Conservation (phyloP, 2,329 filamentous ascomycete genomes). For the Monilinia fructicola region DNA sequence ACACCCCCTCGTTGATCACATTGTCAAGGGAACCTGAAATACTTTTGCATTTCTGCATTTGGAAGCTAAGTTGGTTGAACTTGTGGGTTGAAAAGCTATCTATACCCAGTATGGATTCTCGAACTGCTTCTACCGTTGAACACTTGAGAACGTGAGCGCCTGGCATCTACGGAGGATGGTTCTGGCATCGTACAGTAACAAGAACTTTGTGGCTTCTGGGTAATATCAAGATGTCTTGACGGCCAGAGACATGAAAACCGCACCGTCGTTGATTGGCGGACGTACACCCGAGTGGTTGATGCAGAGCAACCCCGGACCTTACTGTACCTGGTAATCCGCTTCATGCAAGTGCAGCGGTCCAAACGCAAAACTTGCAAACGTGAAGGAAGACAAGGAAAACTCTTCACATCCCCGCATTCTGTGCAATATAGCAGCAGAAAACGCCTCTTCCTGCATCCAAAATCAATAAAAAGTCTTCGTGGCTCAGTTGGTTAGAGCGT, state of each 20-base stretch:
- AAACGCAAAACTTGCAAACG: not conserved
- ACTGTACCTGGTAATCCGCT: not conserved
- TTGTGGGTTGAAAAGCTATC: not conserved
- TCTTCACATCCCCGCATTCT: not conserved
- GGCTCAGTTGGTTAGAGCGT: conserved; percentile 48
- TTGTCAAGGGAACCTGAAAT: not conserved
- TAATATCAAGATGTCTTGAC: not conserved
- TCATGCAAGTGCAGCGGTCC: conserved; percentile 1
- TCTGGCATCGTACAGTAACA: not conserved
- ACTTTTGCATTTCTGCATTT: conserved; percentile 1
- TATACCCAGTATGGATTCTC: not conserved
- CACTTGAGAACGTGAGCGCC: not conserved
- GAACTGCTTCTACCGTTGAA: not conserved
- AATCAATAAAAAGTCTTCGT: conserved; percentile 39
- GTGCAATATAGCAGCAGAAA: fast-evolving
- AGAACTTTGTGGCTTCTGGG: not conserved
- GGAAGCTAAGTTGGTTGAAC: not conserved
- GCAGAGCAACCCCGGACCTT: not conserved
- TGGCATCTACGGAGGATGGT: not conserved
- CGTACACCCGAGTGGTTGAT: not conserved
- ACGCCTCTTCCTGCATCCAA: fast-evolving
- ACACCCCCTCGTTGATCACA: not conserved
- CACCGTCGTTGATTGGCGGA: not conserved
- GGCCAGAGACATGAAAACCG: not conserved
- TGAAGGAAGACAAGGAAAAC: not conserved